Evolutionary conservation across 345 rosid species (phyloP).

Genomic region (Eucalyptus camaldulensis): DNA sequence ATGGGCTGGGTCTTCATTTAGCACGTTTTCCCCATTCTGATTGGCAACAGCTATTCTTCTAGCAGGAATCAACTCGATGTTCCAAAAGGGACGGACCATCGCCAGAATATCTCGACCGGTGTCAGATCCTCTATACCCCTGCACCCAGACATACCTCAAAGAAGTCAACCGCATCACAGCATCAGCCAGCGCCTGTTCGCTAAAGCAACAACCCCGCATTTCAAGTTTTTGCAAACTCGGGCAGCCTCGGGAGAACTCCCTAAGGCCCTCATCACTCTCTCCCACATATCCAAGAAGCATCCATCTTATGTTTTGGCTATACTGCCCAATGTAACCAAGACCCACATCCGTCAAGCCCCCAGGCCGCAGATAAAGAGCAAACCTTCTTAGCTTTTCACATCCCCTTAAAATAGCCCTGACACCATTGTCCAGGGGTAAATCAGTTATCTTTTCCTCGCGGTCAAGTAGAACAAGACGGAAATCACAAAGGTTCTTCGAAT

Average conservation of each 20-base stretch:
- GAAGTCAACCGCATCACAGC: constrained; percentile 55
- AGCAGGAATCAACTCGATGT: constrained; percentile 74
- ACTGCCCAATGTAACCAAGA: constrained; percentile 59
- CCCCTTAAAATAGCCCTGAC: constrained; percentile 78
- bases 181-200: constrained; percentile 57
- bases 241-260: constrained; percentile 79
- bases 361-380: constrained; percentile 68
- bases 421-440: constrained; percentile 85
- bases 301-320: constrained; percentile 79
- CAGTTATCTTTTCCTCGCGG: constrained; percentile 54
- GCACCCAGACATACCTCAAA: constrained; percentile 92
- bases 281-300: constrained; percentile 90
- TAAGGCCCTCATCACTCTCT: constrained; percentile 59
- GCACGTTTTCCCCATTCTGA: constrained; percentile 8
- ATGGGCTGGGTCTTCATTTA: constrained; percentile 67
- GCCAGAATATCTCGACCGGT: constrained; percentile 42
- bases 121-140: constrained; percentile 58
- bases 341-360: constrained; percentile 88
- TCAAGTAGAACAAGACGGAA: constrained; percentile 90
- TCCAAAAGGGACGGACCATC: constrained; percentile 95
- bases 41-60: constrained; percentile 15
- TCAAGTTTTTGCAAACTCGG: constrained; percentile 82
- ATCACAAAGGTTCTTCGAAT: constrained; percentile 63
- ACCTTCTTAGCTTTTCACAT: constrained; percentile 69
- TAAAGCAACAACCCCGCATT: constrained; percentile 90